These are phyloP conservation scores for Crataegus laevigata DNA, from an alignment of 306 rosid species.

Conservation along the genomic window DNA sequence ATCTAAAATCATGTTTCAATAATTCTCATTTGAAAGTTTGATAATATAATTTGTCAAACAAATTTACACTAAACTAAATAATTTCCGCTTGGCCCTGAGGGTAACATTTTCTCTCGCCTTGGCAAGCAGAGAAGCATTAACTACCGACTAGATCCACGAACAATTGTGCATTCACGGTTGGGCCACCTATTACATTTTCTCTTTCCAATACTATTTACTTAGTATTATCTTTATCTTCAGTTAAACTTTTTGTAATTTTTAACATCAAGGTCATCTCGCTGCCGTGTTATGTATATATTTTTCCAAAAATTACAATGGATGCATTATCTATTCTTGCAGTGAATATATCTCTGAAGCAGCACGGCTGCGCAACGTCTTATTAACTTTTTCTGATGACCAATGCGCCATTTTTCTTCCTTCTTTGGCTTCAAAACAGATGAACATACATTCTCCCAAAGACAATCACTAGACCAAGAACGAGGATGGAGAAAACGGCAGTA, in stretches of 20 bases:
- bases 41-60: too few relatives aligned
- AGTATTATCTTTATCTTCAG: not conserved
- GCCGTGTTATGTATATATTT: not conserved
- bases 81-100: too few relatives aligned
- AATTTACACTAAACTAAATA: too few relatives aligned
- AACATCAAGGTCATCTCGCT: not conserved
- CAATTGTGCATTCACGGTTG: too few relatives aligned
- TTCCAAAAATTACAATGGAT: slow-evolving; percentile 1
- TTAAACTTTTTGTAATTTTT: not conserved
- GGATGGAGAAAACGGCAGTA: slow-evolving; percentile 30
- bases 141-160: too few relatives aligned
- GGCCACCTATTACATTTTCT: too few relatives aligned
- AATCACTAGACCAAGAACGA: slow-evolving; percentile 38
- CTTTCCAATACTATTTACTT: too few relatives aligned
- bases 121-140: too few relatives aligned
- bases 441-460: slow-evolving; percentile 40
- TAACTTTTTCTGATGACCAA: slow-evolving; percentile 10
- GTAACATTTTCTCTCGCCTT: too few relatives aligned
- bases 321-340: not conserved
- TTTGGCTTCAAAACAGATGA: slow-evolving; percentile 61
- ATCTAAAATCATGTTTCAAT: too few relatives aligned
- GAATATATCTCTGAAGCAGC: slow-evolving; percentile 7
- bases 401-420: slow-evolving; percentile 9
- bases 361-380: slow-evolving; percentile 2
- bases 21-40: too few relatives aligned